phyloP scores from a whole-genome alignment of 1,284 basidiomycete species.

The Pseudozyma thailandica region DNA sequence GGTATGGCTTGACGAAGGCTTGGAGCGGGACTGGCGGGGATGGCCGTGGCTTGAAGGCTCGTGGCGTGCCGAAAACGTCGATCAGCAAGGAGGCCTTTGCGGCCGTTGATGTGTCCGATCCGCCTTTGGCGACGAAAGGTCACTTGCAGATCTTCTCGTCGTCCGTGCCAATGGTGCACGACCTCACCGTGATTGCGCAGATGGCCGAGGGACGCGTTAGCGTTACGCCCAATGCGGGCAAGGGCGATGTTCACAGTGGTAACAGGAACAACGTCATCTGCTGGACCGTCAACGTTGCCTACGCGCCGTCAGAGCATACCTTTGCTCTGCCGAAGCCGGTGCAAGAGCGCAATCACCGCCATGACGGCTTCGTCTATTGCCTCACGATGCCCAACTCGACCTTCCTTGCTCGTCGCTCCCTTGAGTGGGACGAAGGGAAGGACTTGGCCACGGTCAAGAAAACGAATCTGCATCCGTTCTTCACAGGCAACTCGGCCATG shows the following conservation, averaged over 20 bases:
- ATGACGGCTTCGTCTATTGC: constrained; percentile 27
- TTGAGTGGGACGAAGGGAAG: not conserved
- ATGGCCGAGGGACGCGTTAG: constrained; percentile 9
- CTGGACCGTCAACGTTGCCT: not conserved
- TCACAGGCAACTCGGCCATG: constrained; percentile 12
- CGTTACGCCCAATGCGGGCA: not conserved
- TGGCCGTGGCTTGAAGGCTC: too few species aligned
- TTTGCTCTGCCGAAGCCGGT: constrained; percentile 5
- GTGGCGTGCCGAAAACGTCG: too few species aligned
- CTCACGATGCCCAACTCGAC: constrained; percentile 15
- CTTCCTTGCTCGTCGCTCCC: constrained; percentile 22
- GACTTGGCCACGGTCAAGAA: too few species aligned
- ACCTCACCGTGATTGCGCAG: constrained; percentile 9
- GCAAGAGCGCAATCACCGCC: constrained; percentile 6
- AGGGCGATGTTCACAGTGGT: not conserved
- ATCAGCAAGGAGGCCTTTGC: too few species aligned
- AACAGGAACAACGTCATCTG: not conserved
- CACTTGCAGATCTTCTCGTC: not conserved
- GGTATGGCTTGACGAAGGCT: not conserved
- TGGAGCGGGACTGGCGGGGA: constrained; percentile 3
- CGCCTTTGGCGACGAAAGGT: not conserved
- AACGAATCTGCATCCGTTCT: not conserved
- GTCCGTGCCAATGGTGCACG: constrained; percentile 10
- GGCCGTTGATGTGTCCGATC: too few species aligned
- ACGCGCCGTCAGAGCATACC: constrained; percentile 1